Base-by-base conservation (phyloP, 305 asterid species). In the Fraxinus nigra region DNA sequence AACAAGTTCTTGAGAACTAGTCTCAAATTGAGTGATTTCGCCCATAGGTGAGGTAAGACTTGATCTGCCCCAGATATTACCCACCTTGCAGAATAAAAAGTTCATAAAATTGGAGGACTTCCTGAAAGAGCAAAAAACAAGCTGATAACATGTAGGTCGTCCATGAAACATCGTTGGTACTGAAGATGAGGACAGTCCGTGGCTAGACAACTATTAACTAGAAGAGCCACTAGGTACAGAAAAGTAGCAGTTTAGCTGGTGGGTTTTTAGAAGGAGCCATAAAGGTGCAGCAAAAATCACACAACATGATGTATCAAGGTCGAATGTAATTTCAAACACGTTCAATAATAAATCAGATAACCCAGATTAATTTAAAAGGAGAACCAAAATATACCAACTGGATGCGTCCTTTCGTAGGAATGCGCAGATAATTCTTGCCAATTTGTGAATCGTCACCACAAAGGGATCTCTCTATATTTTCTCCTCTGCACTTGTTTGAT, bases 381-480 rank as follows among this genome's bases (percentile, higher is more conserved):
- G 75, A 32, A 75, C 76, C 76, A 73, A 16, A 79, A 18, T n/a
- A 76, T 92, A 94, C 98, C 98, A 94, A 83, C 82, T 92, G 97
- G 85, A 94, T 87, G 73, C 92, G 91, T 77, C 98, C 98, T 85
- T 94, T 94, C 89, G 90, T 81, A 72, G 98, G 98, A 80, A 94
- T 89, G 56, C 92, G 91, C 69, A 90, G 87, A 74, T 90, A 93
- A 22, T 83, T 84, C 82, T 90, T 89, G 78, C 81, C 86, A 76
- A 78, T 83, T 67, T 33, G 86, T 40, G 89, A 80, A 79, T 90
- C 90, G 32, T 82, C 82, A 34, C 59, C 76, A 65, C 78, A 81
- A 81, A 85, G 76, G 72, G 80, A 83, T 82, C 82, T 89, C 59
- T 80, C 79, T 34, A 80, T 14, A 81, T 75, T 89, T 75, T 83